phyloP scores from a whole-genome alignment of 495 filamentous ascomycete genomes.

The Penicillium goetzii region DNA sequence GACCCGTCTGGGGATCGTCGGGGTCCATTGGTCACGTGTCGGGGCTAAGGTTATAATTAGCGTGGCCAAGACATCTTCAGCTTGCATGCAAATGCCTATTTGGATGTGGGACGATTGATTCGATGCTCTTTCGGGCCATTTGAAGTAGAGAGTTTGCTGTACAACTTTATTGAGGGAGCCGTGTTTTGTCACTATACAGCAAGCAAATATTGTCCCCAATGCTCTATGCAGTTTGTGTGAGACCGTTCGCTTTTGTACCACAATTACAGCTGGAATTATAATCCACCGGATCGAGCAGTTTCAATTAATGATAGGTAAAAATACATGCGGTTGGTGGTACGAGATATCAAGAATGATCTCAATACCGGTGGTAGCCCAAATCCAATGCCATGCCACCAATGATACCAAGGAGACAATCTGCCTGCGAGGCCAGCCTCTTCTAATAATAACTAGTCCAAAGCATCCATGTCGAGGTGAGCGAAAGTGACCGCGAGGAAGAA shows the following conservation, averaged over 20 bases:
- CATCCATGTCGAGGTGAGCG: neutral
- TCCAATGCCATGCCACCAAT: slow-evolving; percentile 14
- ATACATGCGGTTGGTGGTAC: slow-evolving; percentile 22
- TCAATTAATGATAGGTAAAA: slow-evolving; percentile 29
- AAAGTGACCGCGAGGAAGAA: neutral
- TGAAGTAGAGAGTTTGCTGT: neutral
- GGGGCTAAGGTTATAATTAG: slow-evolving; percentile 2
- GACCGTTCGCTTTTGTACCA: neutral
- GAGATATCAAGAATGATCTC: slow-evolving; percentile 11
- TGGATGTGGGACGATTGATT: too few relatives aligned
- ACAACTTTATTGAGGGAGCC: neutral
- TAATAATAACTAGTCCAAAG: neutral
- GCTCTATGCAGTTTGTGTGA: neutral
- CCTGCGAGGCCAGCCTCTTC: neutral
- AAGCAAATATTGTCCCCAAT: neutral
- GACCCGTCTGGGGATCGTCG: slow-evolving; percentile 14
- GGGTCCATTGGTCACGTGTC: slow-evolving; percentile 18
- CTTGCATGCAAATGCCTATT: neutral
- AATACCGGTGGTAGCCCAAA: neutral
- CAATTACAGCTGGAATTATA: neutral
- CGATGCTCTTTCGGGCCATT: too few relatives aligned
- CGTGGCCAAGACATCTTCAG: neutral
- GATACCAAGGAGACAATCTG: neutral
- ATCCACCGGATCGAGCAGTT: slow-evolving; percentile 1
- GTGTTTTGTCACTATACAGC: neutral